Base-by-base conservation (phyloP, 208 protist species). In the Tritrichomonas foetus region DNA sequence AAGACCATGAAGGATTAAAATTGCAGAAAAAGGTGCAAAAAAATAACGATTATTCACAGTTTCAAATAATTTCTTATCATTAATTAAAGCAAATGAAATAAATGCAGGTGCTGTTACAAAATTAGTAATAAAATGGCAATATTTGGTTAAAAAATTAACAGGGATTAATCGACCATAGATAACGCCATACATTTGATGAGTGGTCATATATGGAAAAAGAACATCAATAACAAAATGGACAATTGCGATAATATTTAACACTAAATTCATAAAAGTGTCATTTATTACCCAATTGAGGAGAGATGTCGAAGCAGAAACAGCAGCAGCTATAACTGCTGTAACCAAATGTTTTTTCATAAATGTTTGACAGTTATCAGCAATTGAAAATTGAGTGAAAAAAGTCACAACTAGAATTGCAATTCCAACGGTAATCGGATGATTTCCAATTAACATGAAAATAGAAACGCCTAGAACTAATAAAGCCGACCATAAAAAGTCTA, bases 381-480 rank as follows among this genome's bases (percentile, higher is more conserved):
- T 89, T 39, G 78, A 89, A 89, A 89, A 89, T 30, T 89, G 78
- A 39, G 47, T 89, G 30, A 89, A 89, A 47, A 89, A 89, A 53
- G 78, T 89, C 8, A 89, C 47, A 30, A 89, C 44, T 27, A 89
- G 57, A 20, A 89, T 89, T 20, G 78, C 25, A 3, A 89, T 1
- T 41, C 47, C 39, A 20, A 89, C 47, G 8, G 78, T 61, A 39
- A 89, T 89, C 27, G 41, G 47, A 39, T 44, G 16, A 57, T 57
- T 89, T 0, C 47, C 44, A 5, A 89, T 36, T 13, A 33, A 55
- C 0, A 89, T 16, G 47, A 89, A 16, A 33, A 89, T 39, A 33
- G 25, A 44, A 20, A 57, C 47, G 39, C 14, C 47, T 20, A 89
- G 2, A 33, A 89, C 78, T 14, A 89, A 57, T 39, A 53, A 36